Percentiles rank a stretch among this genome's conserved stretches.
Evolutionary conservation across 495 filamentous ascomycete species (phyloP).

Genomic region (Aspergillus coremiiformis): DNA sequence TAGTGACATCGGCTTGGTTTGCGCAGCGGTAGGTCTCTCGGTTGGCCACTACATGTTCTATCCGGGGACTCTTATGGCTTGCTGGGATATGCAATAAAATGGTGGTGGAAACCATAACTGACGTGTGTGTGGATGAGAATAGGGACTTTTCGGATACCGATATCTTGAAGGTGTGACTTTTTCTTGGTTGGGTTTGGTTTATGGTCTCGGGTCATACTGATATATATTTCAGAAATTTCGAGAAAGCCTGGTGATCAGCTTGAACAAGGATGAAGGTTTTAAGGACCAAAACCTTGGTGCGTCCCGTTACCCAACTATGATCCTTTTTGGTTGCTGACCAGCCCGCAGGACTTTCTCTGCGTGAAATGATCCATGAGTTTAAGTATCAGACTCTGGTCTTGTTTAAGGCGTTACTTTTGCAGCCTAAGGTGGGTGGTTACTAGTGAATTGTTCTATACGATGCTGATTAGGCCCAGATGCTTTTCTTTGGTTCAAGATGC

Average conservation of each 20-base stretch:
- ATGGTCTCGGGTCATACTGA: slow-evolving; percentile 8
- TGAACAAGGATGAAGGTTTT: slow-evolving; percentile 61
- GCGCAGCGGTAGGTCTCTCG: slow-evolving; percentile 68
- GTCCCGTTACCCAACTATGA: slow-evolving; percentile 4
- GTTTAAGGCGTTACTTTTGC: slow-evolving; percentile 85
- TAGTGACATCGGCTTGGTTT: slow-evolving; percentile 95
- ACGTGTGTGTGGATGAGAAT: slow-evolving; percentile 5
- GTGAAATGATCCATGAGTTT: slow-evolving; percentile 90
- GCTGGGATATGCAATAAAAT: neutral
- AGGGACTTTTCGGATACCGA: slow-evolving; percentile 68
- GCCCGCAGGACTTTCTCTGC: slow-evolving; percentile 62
- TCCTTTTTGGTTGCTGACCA: slow-evolving; percentile 11
- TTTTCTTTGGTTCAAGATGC: slow-evolving; percentile 94
- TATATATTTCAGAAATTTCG: slow-evolving; percentile 63
- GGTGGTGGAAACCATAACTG: slow-evolving; percentile 10
- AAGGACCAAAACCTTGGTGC: slow-evolving; percentile 81
- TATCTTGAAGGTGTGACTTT: slow-evolving; percentile 55
- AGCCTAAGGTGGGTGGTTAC: slow-evolving; percentile 68
- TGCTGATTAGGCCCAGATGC: slow-evolving; percentile 57
- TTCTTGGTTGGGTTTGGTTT: neutral
- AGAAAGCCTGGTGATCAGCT: slow-evolving; percentile 67
- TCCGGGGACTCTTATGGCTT: neutral
- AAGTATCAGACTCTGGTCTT: slow-evolving; percentile 87
- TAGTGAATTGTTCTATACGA: neutral
- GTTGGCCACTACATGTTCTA: neutral